These are phyloP conservation scores for Penicillium vulpinum DNA, from an alignment of 2,329 filamentous ascomycete species.

Conservation along the genomic window DNA sequence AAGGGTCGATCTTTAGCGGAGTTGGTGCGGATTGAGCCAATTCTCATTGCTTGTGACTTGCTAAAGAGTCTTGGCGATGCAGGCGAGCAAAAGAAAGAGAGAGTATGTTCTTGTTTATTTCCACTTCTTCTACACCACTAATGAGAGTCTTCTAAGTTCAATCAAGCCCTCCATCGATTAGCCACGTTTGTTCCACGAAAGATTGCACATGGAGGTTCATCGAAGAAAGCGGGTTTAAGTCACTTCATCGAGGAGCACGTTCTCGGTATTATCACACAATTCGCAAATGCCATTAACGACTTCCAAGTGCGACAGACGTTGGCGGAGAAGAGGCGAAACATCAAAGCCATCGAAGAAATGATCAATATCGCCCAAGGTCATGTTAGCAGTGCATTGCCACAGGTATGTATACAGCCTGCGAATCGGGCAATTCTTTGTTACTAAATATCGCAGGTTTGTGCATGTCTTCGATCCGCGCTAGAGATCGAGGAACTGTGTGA, in stretches of 20 bases:
- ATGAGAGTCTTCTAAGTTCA: conserved; percentile 32
- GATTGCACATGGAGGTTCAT: conserved; percentile 45
- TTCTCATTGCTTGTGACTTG: conserved; percentile 75
- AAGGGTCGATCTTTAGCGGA: conserved; percentile 64
- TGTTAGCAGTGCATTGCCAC: conserved; percentile 77
- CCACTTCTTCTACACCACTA: conserved; percentile 2
- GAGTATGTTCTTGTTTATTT: conserved; percentile 50
- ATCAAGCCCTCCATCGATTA: conserved; percentile 54
- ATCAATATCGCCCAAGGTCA: conserved; percentile 72
- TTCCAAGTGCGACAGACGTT: conserved; percentile 56
- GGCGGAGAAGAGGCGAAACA: conserved; percentile 72
- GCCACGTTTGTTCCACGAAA: conserved; percentile 55
- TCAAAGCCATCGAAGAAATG: conserved; percentile 85
- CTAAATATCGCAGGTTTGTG: conserved; percentile 52
- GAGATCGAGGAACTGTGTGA: conserved; percentile 72
- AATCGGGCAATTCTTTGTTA: background rate
- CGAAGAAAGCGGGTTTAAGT: conserved; percentile 58
- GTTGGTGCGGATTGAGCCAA: conserved; percentile 72
- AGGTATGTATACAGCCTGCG: conserved; percentile 41
- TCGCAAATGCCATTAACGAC: conserved; percentile 78
- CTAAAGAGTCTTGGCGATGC: conserved; percentile 76
- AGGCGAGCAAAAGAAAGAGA: conserved; percentile 51
- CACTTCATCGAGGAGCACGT: conserved; percentile 80
- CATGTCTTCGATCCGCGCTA: conserved; percentile 85
- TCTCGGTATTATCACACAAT: conserved; percentile 79